Evolutionary conservation across 192 early-diverging fungal species (phyloP).

Genomic region (Linnemannia elongata): DNA sequence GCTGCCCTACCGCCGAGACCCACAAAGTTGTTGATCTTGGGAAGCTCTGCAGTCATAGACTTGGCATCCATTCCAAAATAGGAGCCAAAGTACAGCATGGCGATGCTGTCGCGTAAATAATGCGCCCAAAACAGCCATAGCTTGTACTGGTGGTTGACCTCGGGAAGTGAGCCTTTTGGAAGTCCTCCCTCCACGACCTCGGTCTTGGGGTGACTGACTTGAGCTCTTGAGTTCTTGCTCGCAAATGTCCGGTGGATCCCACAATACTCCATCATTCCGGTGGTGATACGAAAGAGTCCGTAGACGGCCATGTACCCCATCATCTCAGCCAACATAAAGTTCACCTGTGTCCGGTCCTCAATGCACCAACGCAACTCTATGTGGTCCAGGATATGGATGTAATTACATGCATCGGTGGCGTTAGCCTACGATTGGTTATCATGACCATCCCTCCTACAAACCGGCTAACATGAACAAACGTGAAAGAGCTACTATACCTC

Average conservation of each 20-base stretch:
- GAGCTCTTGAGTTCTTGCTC: neutral
- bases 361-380: neutral
- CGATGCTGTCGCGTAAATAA: conserved; percentile 29
- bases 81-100: conserved; percentile 32
- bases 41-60: conserved; percentile 23
- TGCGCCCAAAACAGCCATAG: conserved; percentile 38
- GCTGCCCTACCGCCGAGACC: conserved; percentile 15
- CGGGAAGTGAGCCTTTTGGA: conserved; percentile 2
- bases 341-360: neutral
- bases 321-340: conserved; percentile 1
- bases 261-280: conserved; percentile 7
- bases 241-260: neutral
- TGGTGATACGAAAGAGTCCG: neutral
- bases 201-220: neutral
- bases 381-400: neutral
- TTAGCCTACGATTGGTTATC: neutral
- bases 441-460: too few relatives aligned
- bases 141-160: conserved; percentile 32
- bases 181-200: neutral
- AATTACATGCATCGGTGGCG: neutral
- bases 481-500: conserved; percentile 7
- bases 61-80: conserved; percentile 19
- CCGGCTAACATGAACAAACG: neutral
- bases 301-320: conserved; percentile 21
- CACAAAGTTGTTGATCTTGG: conserved; percentile 20